phyloP scores from a whole-genome alignment of 1,284 basidiomycete genomes.

The Trametes versicolor region DNA sequence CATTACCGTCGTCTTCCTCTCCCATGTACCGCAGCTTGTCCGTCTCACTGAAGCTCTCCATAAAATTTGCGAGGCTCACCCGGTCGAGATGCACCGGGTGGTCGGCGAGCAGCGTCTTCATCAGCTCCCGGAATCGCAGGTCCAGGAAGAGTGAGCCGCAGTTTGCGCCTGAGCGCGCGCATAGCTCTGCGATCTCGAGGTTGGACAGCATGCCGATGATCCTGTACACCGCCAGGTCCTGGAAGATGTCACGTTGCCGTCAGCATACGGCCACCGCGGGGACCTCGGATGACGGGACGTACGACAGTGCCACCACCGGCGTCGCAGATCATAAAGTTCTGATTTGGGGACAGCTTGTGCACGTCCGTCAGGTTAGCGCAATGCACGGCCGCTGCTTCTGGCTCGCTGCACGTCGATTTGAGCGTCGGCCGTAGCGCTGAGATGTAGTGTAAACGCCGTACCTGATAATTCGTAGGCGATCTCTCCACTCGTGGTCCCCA shows the following conservation, averaged over 20 bases:
- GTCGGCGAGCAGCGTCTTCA: slow-evolving; percentile 72
- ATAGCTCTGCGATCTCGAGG: slow-evolving; percentile 87
- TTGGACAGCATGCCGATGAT: slow-evolving; percentile 78
- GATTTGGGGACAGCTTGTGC: slow-evolving; percentile 77
- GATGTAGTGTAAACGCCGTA: slow-evolving; percentile 35
- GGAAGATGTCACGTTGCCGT: slow-evolving; percentile 7
- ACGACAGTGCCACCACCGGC: slow-evolving; percentile 85
- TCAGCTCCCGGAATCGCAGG: slow-evolving; percentile 81
- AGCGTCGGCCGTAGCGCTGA: slow-evolving; percentile 4
- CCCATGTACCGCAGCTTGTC: slow-evolving; percentile 82
- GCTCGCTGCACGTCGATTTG: slow-evolving; percentile 57
- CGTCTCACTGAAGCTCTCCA: slow-evolving; percentile 87
- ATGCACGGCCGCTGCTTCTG: slow-evolving; percentile 87
- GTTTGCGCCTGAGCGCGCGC: slow-evolving; percentile 82
- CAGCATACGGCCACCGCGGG: slow-evolving; percentile 9
- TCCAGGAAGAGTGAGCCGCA: slow-evolving; percentile 87
- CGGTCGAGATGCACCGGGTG: slow-evolving; percentile 84
- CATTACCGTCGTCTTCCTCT: slow-evolving; percentile 74
- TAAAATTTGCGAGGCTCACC: slow-evolving; percentile 82
- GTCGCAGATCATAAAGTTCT: slow-evolving; percentile 84
- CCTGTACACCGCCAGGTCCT: slow-evolving; percentile 79
- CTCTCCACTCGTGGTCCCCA: slow-evolving; percentile 80
- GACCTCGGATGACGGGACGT: slow-evolving; percentile 40
- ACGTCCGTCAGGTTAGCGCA: slow-evolving; percentile 81
- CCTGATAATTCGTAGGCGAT: slow-evolving; percentile 83